Percentiles rank a stretch among this genome's conserved stretches.
Evolutionary conservation across 2,329 filamentous ascomycete species (phyloP).

Genomic region (Trichoderma arundinaceum): DNA sequence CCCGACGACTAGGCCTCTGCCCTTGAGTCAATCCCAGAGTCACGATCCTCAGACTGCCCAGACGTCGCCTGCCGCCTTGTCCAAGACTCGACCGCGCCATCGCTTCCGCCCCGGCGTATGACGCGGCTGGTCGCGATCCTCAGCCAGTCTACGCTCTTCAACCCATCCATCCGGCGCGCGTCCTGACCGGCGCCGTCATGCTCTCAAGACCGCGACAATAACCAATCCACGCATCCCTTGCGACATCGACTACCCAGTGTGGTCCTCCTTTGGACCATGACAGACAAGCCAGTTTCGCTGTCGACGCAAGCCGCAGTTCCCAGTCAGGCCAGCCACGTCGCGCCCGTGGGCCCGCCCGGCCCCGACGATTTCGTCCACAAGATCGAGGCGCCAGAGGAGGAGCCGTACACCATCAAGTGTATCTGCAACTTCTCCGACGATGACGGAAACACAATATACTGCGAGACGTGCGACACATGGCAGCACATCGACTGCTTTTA

Average conservation of each 20-base stretch:
- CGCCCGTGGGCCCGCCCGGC: conserved; percentile 41
- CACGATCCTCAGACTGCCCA: conserved; percentile 19
- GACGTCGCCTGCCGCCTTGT: conserved; percentile 21
- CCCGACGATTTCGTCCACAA: conserved; percentile 53
- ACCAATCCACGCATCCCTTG: conserved; percentile 49
- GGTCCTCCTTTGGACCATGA: conserved; percentile 63
- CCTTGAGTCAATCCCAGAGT: conserved; percentile 15
- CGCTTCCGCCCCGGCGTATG: conserved; percentile 31
- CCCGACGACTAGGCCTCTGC: conserved; percentile 17
- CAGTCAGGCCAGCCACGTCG: conserved; percentile 56
- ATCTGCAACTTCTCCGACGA: conserved; percentile 93
- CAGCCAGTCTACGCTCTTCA: conserved; percentile 5
- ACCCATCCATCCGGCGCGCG: conserved; percentile 43
- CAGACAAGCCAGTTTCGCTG: conserved; percentile 61
- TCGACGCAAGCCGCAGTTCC: conserved; percentile 62
- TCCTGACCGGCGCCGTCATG: conserved; percentile 63
- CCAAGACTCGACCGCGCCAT: conserved; percentile 9
- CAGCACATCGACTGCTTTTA: conserved; percentile 99
- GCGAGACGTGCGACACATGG: conserved; percentile 95
- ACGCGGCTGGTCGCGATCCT: conserved; percentile 32
- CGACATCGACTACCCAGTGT: conserved; percentile 48
- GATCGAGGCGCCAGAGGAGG: conserved; percentile 67
- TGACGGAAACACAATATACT: conserved; percentile 97
- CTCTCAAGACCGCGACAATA: conserved; percentile 60
- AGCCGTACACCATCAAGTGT: conserved; percentile 96